phyloP scores from a whole-genome alignment of 805 yeast genomes.

The Starmerella floricola region DNA sequence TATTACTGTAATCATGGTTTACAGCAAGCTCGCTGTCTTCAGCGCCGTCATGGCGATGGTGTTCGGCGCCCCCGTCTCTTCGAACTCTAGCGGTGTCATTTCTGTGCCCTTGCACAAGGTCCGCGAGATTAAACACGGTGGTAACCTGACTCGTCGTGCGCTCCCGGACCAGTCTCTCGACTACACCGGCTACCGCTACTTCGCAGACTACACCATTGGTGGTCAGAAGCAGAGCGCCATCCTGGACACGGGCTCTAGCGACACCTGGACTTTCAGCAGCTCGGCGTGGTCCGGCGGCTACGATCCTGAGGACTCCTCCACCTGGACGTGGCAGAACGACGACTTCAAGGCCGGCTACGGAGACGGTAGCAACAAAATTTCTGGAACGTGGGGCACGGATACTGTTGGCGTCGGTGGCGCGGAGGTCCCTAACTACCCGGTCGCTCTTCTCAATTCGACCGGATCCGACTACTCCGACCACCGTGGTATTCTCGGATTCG shows the following conservation, averaged over 20 bases:
- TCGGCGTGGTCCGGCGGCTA: slow-evolving; percentile 19
- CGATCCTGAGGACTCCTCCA: slow-evolving; percentile 20
- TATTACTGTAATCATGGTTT: neutral
- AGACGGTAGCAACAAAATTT: slow-evolving; percentile 26
- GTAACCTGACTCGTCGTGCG: neutral
- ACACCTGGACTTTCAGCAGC: slow-evolving; percentile 44
- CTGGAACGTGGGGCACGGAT: slow-evolving; percentile 51
- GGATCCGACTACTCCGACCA: slow-evolving; percentile 43
- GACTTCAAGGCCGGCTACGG: slow-evolving; percentile 10
- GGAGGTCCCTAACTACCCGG: slow-evolving; percentile 39
- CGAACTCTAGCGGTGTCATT: neutral
- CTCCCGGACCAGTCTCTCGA: neutral
- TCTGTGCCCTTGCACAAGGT: neutral
- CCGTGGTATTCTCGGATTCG: slow-evolving; percentile 28
- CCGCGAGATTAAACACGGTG: too few relatives aligned
- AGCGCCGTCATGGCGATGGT: neutral
- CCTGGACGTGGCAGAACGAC: slow-evolving; percentile 13
- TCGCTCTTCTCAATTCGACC: slow-evolving; percentile 60
- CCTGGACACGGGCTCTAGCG: slow-evolving; percentile 62
- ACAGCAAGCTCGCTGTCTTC: neutral
- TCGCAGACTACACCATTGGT: slow-evolving; percentile 32
- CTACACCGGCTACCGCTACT: slow-evolving; percentile 14
- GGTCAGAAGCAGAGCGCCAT: slow-evolving; percentile 37
- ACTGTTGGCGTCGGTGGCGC: slow-evolving; percentile 41
- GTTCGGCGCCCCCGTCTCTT: neutral